Evolutionary conservation across 257 asterid genomes (phyloP).

Genomic region (Capsicum baccatum): DNA sequence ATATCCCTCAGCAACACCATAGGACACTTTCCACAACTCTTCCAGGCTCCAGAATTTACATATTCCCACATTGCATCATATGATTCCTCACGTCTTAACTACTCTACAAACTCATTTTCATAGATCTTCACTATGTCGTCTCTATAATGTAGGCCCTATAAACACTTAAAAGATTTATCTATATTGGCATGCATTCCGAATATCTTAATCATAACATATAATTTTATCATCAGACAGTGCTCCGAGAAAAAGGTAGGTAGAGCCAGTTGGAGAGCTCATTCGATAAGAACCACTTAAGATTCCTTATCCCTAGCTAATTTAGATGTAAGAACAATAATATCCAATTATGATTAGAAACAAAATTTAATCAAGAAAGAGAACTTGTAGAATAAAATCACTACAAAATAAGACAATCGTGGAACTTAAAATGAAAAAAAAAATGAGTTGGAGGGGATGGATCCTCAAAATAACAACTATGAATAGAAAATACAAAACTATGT

Average conservation of each 20-base stretch:
- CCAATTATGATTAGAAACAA: no score
- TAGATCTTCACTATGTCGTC: slow-evolving; percentile 47
- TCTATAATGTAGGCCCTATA: neutral
- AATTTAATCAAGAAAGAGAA: no score
- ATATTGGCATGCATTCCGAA: no score
- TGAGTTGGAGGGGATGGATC: no score
- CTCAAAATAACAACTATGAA: no score
- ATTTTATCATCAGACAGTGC: no score
- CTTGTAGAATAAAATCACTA: no score
- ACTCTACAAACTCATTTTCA: slow-evolving; percentile 83
- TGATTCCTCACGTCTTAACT: slow-evolving; percentile 82
- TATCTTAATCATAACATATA: neutral
- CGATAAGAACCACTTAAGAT: neutral
- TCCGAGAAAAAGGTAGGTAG: neutral
- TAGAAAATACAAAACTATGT: no score
- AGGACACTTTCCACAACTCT: slow-evolving; percentile 53
- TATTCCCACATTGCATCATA: slow-evolving; percentile 90
- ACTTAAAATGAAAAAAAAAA: no score
- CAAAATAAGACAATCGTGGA: no score
- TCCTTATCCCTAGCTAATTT: neutral
- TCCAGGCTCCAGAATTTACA: slow-evolving; percentile 64
- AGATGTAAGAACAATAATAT: no score
- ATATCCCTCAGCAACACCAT: slow-evolving; percentile 52
- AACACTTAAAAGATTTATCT: no score
- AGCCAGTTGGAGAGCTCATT: neutral